These are phyloP conservation scores for Davidsoniella virescens DNA, from an alignment of 2,329 filamentous ascomycete genomes.

Conservation along the genomic window DNA sequence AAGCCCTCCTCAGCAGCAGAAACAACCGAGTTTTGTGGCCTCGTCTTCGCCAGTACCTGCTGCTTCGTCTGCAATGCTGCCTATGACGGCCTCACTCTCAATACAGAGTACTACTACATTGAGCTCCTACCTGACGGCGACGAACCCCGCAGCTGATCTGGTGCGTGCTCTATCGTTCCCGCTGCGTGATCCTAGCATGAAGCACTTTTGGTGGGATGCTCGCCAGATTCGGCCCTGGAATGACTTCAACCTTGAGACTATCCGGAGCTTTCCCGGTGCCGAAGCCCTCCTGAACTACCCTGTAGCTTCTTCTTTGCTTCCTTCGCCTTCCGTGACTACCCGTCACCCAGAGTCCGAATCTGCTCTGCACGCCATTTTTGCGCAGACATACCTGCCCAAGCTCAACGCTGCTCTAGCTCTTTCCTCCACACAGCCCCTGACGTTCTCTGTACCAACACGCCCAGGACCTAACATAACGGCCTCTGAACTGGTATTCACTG, in stretches of 20 bases:
- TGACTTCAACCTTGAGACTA: constrained; percentile 56
- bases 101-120: constrained; percentile 25
- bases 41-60: not conserved
- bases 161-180: constrained; percentile 63
- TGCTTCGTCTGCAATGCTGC: not conserved
- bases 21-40: not conserved
- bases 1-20: not conserved
- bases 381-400: constrained; percentile 66
- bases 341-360: constrained; percentile 64
- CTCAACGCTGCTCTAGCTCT: constrained; percentile 71
- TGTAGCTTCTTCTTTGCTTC: constrained; percentile 45
- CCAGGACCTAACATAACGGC: constrained; percentile 18
- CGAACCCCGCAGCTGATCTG: constrained; percentile 69
- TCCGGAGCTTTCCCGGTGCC: constrained; percentile 58
- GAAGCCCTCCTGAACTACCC: constrained; percentile 55
- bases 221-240: constrained; percentile 75
- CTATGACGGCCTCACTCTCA: constrained; percentile 24
- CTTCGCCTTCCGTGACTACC: constrained; percentile 37
- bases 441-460: constrained; percentile 30
- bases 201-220: constrained; percentile 93
- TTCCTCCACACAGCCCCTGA: constrained; percentile 50
- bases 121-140: constrained; percentile 57
- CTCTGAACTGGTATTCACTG: constrained; percentile 47
- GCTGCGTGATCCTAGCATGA: constrained; percentile 48
- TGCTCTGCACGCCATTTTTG: constrained; percentile 59